Percentiles rank a stretch among this genome's conserved stretches.
These are phyloP conservation scores for Limonium bicolor DNA, from an alignment of 148 eudicot species.

Conservation along the genomic window DNA sequence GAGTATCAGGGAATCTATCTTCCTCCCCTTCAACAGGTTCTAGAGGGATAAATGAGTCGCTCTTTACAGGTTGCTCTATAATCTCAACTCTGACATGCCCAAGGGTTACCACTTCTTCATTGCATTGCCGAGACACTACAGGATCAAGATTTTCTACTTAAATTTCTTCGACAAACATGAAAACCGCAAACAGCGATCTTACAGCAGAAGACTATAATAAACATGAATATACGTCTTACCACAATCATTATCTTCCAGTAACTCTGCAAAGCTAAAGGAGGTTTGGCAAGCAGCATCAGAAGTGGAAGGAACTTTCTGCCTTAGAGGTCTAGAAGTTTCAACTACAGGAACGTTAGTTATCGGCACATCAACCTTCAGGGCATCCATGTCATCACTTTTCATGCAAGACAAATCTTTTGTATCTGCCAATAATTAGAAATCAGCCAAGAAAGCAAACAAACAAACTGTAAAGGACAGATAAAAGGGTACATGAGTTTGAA, in stretches of 20 bases:
- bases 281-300: conserved; percentile 12
- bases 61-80: background rate
- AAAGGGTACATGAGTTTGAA: background rate
- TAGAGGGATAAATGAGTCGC: background rate
- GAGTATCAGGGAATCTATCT: conserved; percentile 53
- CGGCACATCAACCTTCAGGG: conserved; percentile 22
- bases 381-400: conserved; percentile 21
- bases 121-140: background rate
- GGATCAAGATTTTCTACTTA: background rate
- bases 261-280: conserved; percentile 15
- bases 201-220: background rate
- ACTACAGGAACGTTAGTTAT: conserved; percentile 24
- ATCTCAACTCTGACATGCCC: background rate
- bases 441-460: background rate
- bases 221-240: background rate
- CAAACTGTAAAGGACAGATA: background rate
- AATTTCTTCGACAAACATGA: too few relatives aligned
- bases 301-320: conserved; percentile 17
- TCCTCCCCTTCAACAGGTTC: conserved; percentile 34
- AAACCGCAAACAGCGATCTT: too few relatives aligned
- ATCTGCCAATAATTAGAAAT: conserved; percentile 6
- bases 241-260: conserved; percentile 3
- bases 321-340: conserved; percentile 14
- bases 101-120: background rate
- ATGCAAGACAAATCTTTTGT: conserved; percentile 19